Conservation (phyloP, 2,329 filamentous ascomycete genomes). For the Pyricularia sp. region DNA sequence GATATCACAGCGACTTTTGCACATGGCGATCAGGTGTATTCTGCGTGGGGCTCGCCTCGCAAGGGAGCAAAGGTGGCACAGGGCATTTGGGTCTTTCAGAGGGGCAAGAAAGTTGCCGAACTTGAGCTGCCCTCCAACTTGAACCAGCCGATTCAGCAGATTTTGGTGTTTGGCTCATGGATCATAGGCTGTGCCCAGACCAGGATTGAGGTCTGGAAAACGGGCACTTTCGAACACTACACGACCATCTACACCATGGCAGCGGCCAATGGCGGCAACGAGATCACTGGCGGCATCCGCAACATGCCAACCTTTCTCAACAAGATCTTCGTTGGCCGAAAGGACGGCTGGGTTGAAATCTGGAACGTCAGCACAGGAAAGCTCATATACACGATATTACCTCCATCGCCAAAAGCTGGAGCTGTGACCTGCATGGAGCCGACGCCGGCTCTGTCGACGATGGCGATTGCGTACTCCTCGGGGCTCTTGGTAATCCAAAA, state of each 20-base stretch:
- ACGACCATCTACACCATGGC: conserved; percentile 64
- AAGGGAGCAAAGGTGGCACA: conserved; percentile 33
- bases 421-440: conserved; percentile 82
- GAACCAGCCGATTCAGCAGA: conserved; percentile 62
- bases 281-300: conserved; percentile 69
- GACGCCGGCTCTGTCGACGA: conserved; percentile 71
- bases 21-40: conserved; percentile 80
- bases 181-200: conserved; percentile 70
- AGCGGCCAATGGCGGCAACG: conserved; percentile 46
- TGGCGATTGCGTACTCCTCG: conserved; percentile 79
- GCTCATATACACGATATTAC: conserved; percentile 80
- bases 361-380: conserved; percentile 95
- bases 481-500: conserved; percentile 76
- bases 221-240: conserved; percentile 75
- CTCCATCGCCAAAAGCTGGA: conserved; percentile 62
- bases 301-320: conserved; percentile 94
- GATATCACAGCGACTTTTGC: conserved; percentile 79
- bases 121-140: conserved; percentile 58
- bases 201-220: conserved; percentile 84
- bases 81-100: conserved; percentile 85
- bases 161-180: conserved; percentile 86
- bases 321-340: conserved; percentile 84
- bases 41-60: conserved; percentile 67
- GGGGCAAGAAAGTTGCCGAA: conserved; percentile 75
- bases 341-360: conserved; percentile 86